Evolutionary conservation across 225 moss, liverwort and hornwort genomes (phyloP).

Genomic region (Ulota crispa): DNA sequence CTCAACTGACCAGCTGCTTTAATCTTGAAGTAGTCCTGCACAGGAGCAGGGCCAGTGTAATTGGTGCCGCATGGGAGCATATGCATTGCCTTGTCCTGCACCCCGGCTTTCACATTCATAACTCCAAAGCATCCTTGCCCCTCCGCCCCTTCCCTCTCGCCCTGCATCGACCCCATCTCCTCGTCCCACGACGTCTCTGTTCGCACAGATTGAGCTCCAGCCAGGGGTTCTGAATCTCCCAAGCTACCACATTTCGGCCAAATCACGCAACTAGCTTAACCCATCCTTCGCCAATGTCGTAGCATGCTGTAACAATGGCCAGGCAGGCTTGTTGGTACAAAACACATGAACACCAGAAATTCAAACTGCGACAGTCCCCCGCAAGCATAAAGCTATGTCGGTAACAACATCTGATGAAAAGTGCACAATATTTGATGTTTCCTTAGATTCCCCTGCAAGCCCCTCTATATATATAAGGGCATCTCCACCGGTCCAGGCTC

Average conservation of each 20-base stretch:
- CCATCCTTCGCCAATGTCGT: too few relatives aligned
- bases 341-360: neutral
- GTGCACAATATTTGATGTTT: too few relatives aligned
- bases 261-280: neutral
- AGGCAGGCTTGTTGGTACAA: neutral
- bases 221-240: neutral
- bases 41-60: slow-evolving; percentile 48
- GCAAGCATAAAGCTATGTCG: too few relatives aligned
- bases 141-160: slow-evolving; percentile 6
- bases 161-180: slow-evolving; percentile 31
- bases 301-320: neutral
- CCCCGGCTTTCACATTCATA: slow-evolving; percentile 31
- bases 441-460: too few relatives aligned
- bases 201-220: neutral
- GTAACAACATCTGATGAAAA: too few relatives aligned
- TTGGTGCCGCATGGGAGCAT: slow-evolving; percentile 58
- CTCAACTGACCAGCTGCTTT: slow-evolving; percentile 37
- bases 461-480: too few relatives aligned
- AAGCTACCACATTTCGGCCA: neutral
- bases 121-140: slow-evolving; percentile 44
- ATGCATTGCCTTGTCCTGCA: slow-evolving; percentile 45
- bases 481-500: too few relatives aligned
- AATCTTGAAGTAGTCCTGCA: slow-evolving; percentile 53
- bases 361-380: too few relatives aligned
- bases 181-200: neutral